Conservation (phyloP, 345 rosid species). For the Salix arbutifolia region DNA sequence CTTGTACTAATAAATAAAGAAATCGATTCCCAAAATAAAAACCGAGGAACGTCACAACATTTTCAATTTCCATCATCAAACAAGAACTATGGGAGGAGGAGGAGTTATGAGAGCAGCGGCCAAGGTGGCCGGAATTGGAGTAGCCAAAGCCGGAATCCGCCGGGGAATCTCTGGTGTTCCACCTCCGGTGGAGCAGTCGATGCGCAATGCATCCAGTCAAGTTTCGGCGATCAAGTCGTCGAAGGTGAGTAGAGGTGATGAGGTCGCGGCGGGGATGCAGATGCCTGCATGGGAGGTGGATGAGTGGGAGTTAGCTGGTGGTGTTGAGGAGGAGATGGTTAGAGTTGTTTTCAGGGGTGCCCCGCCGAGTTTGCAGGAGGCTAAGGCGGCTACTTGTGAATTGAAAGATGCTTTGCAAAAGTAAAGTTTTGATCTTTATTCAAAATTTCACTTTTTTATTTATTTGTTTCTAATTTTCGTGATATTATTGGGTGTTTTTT, state of each 20-base stretch:
- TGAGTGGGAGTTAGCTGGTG: constrained; percentile 57
- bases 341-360: constrained; percentile 57
- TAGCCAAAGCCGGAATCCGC: constrained; percentile 35
- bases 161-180: constrained; percentile 29
- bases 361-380: constrained; percentile 56
- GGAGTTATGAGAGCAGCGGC: constrained; percentile 50
- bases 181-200: constrained; percentile 38
- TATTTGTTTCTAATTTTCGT: neutral
- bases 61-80: neutral
- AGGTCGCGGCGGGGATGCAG: constrained; percentile 26
- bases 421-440: constrained; percentile 17
- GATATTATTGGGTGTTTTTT: neutral
- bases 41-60: neutral
- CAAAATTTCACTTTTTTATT: neutral
- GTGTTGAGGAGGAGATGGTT: constrained; percentile 27
- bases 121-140: constrained; percentile 53
- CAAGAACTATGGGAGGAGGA: constrained; percentile 54
- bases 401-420: constrained; percentile 52
- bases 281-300: constrained; percentile 45
- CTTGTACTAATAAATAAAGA: neutral
- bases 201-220: constrained; percentile 26
- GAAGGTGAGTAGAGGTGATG: neutral
- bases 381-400: constrained; percentile 58
- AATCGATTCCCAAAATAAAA: neutral
- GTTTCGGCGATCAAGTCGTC: constrained; percentile 35